phyloP scores from a whole-genome alignment of 306 rosid species.

The Pyrus pyrifolia region DNA sequence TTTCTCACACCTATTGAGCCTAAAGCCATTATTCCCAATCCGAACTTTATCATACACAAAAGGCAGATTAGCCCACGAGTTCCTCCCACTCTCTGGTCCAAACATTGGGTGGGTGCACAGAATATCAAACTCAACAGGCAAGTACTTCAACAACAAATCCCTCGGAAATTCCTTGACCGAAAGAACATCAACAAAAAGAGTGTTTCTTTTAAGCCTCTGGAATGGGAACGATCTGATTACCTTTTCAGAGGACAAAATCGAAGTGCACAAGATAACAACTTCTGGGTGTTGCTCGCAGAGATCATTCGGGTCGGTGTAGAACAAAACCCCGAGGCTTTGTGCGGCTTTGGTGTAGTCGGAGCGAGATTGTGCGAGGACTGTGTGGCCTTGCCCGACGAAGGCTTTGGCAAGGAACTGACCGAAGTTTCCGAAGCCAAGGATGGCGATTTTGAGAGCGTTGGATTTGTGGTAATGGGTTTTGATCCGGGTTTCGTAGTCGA shows the following conservation, averaged over 20 bases:
- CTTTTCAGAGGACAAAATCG: constrained; percentile 7
- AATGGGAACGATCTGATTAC: constrained; percentile 13
- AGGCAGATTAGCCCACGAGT: constrained; percentile 4
- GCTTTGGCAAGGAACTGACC: constrained; percentile 13
- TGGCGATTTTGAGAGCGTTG: constrained; percentile 11
- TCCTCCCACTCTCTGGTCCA: constrained; percentile 2
- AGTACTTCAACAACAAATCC: constrained; percentile 3
- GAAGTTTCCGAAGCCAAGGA: constrained; percentile 17
- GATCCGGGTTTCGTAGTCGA: constrained; percentile 1
- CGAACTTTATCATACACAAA: constrained; percentile 4
- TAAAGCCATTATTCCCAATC: neutral
- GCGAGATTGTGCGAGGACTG: constrained; percentile 13
- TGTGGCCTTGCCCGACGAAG: constrained; percentile 11
- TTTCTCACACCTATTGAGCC: neutral
- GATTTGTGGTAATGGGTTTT: neutral
- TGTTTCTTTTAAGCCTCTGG: constrained; percentile 7
- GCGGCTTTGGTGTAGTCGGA: constrained; percentile 7
- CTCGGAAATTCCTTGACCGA: constrained; percentile 13
- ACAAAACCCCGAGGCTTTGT: neutral
- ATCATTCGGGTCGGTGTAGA: constrained; percentile 3
- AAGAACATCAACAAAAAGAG: constrained; percentile 11
- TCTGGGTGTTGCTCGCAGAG: constrained; percentile 22
- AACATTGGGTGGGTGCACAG: constrained; percentile 21
- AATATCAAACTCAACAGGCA: constrained; percentile 8
- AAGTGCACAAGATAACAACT: constrained; percentile 13